Base-by-base conservation (phyloP, 106 monocot genomes). In the Vanilla planifolia region DNA sequence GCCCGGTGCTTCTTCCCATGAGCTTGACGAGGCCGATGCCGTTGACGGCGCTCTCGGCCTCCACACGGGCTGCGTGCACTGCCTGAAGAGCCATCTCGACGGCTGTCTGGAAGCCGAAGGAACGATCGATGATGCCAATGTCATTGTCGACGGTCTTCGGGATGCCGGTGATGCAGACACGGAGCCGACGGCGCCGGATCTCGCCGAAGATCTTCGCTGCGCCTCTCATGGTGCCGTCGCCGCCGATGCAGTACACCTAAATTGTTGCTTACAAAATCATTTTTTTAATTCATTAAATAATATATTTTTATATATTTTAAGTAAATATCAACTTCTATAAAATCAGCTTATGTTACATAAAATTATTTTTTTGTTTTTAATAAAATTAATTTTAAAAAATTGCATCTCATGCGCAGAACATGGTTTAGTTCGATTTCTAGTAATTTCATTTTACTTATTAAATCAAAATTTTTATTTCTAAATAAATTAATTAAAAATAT, bases 141-240 rank as follows among this genome's bases (percentile, higher is more conserved):
- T 94, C 94, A 43, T 94, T 89, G 78, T 89, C 89, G 1, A 95
- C 89, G 0, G 94, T 95, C 58, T 95, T 95, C 6, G 94, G 94
- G 53, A 95, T 83, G 21, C 83, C 89, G 5, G 78, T 69, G 23
- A 95, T 53, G 33, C 75, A 69, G 33, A 95, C 39, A 24, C 71
- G 73, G 21, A 95, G 78, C 21, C 69, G 55, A 4, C 86, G 77
- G 26, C 68, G 79, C 20, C 62, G 56, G 16, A 86, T 55, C 66
- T 89, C 86, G 10, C 84, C 27, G 51, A 83, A 95, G 37, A 95
- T 83, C 36, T 71, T 67, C 24, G 80, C 61, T 13, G 71, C 60
- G 35, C 89, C 94, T 43, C 73, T 75, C 94, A 89, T 86, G 2
- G 89, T 76, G 17, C 94, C 89, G 71, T 95, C 94, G n/a, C 94